Base-by-base conservation (phyloP, 2,329 filamentous ascomycete genomes). In the Fusarium armeniacum region DNA sequence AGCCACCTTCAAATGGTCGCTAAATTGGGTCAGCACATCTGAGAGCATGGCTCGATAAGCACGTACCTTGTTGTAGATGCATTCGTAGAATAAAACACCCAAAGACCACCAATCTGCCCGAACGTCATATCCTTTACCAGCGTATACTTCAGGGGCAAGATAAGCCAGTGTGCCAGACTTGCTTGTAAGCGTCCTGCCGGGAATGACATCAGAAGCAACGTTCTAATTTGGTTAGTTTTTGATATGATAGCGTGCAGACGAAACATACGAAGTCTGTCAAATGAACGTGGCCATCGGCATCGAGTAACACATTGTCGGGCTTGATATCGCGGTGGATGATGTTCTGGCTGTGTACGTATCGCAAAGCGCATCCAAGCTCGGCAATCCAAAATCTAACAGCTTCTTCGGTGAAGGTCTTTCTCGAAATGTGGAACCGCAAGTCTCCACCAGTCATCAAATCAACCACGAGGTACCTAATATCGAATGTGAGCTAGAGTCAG, bases 51-150 rank as follows among this genome's bases (percentile, higher is more conserved):
- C 47, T 50, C 16, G 30, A 44, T 33, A 52, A 74, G 83, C 75
- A 77, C 85, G 54, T 81, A 94, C 93, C 90, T 97, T 98, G 83
- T 97, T 97, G 83, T 98, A 99, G 71, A 99, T 98, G 86, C 96
- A 98, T 80, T 99, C 96, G 80, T 98, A 99, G 80, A 98, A 98
- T n/a, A 97, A 87, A 46, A 99, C 96, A 50, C 96, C 96, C 24
- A 99, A 82, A 8, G 96, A 98, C 96, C 96, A 99, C 96, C 96
- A 99, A 79, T 99, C 96, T 43, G 96, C 94, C 73, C 96, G 93
- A 47, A 90, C 89, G 64, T 92, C 90, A 77, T 99, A 99, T 40
- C 96, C 96, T 66, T 90, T 91, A 50, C 95, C 95, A 70, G 90
- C 87, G 76, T 98, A 99, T 3, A 98, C 96, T 79, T 99, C 96